These are phyloP conservation scores for Melaleuca alternifolia DNA, from an alignment of 345 rosid species.

Conservation along the genomic window DNA sequence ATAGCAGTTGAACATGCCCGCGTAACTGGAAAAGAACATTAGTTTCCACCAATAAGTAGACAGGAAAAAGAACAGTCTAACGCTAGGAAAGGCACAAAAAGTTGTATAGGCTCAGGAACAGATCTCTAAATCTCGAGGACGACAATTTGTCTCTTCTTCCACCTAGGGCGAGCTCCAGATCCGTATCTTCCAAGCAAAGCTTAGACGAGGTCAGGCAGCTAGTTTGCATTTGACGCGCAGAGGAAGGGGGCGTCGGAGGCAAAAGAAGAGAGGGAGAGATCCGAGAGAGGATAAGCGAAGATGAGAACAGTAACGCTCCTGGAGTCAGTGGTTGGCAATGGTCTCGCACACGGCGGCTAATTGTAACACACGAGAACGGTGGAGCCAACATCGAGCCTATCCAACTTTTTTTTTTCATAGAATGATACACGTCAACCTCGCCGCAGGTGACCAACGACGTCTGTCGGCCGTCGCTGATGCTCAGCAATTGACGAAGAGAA, in stretches of 20 bases:
- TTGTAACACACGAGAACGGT: neutral
- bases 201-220: neutral
- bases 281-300: neutral
- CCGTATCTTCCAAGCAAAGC: neutral
- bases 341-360: neutral
- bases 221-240: neutral
- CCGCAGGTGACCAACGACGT: neutral
- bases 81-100: too few relatives aligned
- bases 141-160: neutral
- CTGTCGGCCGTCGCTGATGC: accelerated
- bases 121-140: neutral
- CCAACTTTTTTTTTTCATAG: neutral
- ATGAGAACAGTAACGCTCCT: neutral
- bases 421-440: neutral
- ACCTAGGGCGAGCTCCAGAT: neutral
- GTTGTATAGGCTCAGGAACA: neutral
- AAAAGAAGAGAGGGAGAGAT: neutral
- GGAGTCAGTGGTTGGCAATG: neutral
- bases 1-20: too few relatives aligned
- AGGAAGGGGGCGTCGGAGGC: neutral
- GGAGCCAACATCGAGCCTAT: neutral
- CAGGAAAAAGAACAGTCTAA: too few relatives aligned
- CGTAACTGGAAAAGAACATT: too few relatives aligned
- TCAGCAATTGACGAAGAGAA: neutral
- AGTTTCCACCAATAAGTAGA: too few relatives aligned